Base-by-base conservation (phyloP, 108 stramenopile species). In the Discostella stelligeroides region DNA sequence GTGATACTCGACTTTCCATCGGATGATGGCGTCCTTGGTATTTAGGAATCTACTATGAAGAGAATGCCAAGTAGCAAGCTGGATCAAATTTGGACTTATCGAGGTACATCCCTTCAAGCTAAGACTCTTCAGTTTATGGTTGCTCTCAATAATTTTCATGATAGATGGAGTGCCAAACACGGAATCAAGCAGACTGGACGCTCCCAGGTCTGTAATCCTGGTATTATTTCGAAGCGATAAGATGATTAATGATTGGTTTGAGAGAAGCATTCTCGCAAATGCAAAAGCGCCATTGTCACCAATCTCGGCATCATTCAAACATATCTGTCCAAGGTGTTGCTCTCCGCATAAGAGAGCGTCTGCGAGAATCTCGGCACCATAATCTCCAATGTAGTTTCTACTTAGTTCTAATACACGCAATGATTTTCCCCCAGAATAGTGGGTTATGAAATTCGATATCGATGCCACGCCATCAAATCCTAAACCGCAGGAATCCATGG, bases 321-420 rank as follows among this genome's bases (percentile, higher is more conserved):
- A 75, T 0, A 90, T 59, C n/a, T 61, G 48, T 23, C 59, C 61
- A 38, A 90, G 30, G 34, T 13, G 30, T n/a, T 37, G 56, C 50
- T 30, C 24, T 46, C 7, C 56, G 49, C 47, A 71, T 68, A 80
- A 56, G 40, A 87, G 55, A 11, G 53, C 61, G 23, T 77, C 59
- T 1, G 86, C 81, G 18, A 90, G 17, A 21, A 62, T n/a, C 20
- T 46, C 57, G 1, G 73, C 85, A 7, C 83, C 85, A 6, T 58
- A 39, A 15, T 75, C 58, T 9, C 78, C 72, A 54, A 90, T 78
- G 11, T 64, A 48, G 53, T 90, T 90, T 41, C 64, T 75, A 39
- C 70, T 66, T 63, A 90, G 68, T 43, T 83, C 81, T 51, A 75
- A 46, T 23, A 67, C 42, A 28, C 50, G 66, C 30, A 75, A 51